These are phyloP conservation scores for Meripilus lineatus DNA, from an alignment of 1,284 basidiomycete genomes.

Conservation along the genomic window DNA sequence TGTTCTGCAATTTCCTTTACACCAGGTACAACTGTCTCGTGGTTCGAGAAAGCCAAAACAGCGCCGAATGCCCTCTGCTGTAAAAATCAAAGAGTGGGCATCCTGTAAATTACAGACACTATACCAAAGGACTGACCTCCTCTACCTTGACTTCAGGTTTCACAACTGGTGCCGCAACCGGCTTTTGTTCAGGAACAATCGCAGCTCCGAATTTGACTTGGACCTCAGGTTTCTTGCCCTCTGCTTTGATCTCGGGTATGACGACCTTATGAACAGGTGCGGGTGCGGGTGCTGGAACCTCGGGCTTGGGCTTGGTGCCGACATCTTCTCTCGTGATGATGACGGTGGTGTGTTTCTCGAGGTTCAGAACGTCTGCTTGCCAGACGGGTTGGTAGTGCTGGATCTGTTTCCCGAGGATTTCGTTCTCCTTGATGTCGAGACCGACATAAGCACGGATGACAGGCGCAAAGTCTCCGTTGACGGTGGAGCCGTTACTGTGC, in stretches of 20 bases:
- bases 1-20: slow-evolving; percentile 3
- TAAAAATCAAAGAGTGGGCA: too few relatives aligned
- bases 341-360: slow-evolving; percentile 2
- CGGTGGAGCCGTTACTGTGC: neutral
- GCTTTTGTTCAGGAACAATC: too few relatives aligned
- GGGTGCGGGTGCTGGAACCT: neutral
- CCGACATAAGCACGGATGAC: slow-evolving; percentile 2
- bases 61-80: too few relatives aligned
- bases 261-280: neutral
- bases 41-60: slow-evolving; percentile 7
- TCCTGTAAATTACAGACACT: neutral
- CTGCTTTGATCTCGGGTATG: neutral
- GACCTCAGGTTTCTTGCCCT: neutral
- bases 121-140: neutral
- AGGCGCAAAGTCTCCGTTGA: neutral
- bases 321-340: neutral
- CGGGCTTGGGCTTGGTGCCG: neutral
- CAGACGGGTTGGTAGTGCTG: neutral
- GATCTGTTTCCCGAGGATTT: slow-evolving; percentile 1
- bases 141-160: neutral
- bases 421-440: neutral
- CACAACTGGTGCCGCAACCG: too few relatives aligned
- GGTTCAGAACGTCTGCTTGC: slow-evolving; percentile 4
- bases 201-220: too few relatives aligned
- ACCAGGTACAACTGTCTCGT: slow-evolving; percentile 2